phyloP scores from a whole-genome alignment of 306 rosid species.

The Casuarina glauca region DNA sequence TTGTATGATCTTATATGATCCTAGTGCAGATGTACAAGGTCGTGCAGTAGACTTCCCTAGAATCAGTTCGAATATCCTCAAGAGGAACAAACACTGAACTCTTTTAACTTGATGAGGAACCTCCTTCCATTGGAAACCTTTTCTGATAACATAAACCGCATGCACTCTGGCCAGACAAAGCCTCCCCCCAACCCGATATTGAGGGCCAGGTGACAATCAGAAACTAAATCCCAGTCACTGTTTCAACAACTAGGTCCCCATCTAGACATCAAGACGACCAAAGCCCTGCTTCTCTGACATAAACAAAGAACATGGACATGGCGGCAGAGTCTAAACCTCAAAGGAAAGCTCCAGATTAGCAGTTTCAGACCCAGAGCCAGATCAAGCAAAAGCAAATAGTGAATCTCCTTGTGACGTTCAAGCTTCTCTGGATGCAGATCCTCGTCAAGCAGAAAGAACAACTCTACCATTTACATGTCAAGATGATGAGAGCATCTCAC shows the following conservation, averaged over 20 bases:
- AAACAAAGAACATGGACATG: conserved; percentile 30
- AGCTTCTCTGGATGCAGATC: conserved; percentile 10
- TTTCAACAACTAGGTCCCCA: conserved; percentile 24
- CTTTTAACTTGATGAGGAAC: conserved; percentile 23
- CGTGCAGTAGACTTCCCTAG: conserved; percentile 49
- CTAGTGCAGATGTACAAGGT: conserved; percentile 72
- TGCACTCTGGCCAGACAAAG: conserved; percentile 42
- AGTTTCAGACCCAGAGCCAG: conserved; percentile 10
- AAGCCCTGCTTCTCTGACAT: conserved; percentile 31
- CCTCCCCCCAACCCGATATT: conserved; percentile 15
- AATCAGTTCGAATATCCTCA: conserved; percentile 34
- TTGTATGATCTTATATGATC: not conserved
- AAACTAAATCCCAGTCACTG: conserved; percentile 22
- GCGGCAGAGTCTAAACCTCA: conserved; percentile 33
- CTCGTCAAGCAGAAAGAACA: not conserved
- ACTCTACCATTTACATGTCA: not conserved
- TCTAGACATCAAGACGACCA: conserved; percentile 31
- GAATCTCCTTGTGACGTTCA: conserved; percentile 20
- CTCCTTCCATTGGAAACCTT: conserved; percentile 46
- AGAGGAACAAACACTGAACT: conserved; percentile 29
- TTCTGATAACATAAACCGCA: conserved; percentile 48
- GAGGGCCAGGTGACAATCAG: conserved; percentile 22
- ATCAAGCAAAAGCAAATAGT: conserved; percentile 21
- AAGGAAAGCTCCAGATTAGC: conserved; percentile 28
- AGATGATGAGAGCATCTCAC: no score